A percentile compares a stretch with the other conserved stretches of the same genome.
These are phyloP conservation scores for Metschnikowia bowlesiae DNA, from an alignment of 805 yeast species.

Conservation along the genomic window DNA sequence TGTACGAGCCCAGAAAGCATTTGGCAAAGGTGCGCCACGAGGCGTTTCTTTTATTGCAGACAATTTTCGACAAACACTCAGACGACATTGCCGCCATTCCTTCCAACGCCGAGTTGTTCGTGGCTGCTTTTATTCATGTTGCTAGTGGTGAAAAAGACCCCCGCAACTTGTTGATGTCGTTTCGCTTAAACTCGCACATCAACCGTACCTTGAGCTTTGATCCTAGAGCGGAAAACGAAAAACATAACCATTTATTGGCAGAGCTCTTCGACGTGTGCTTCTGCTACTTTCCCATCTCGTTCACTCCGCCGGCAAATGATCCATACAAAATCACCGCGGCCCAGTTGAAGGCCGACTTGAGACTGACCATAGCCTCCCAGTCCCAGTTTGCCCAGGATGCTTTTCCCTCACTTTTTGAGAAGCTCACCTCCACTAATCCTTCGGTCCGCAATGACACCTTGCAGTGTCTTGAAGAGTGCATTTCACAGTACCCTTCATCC, in stretches of 20 bases:
- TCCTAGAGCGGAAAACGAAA: conserved; percentile 18
- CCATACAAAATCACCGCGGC: conserved; percentile 76
- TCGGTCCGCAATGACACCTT: conserved; percentile 71
- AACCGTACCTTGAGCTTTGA: conserved; percentile 35
- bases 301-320: conserved; percentile 87
- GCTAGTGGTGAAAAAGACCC: conserved; percentile 95
- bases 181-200: conserved; percentile 49
- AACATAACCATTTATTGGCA: conserved; percentile 44
- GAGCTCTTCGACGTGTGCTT: conserved; percentile 84
- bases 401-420: conserved; percentile 73
- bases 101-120: conserved; percentile 36
- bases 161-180: conserved; percentile 69
- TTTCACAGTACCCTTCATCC: conserved; percentile 46
- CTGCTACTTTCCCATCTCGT: conserved; percentile 95
- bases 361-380: conserved; percentile 59
- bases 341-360: conserved; percentile 60
- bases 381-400: conserved; percentile 64
- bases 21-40: conserved; percentile 59
- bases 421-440: conserved; percentile 71
- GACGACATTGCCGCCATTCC: conserved; percentile 16
- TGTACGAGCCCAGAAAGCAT: conserved; percentile 53
- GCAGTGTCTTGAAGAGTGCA: conserved; percentile 53
- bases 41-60: conserved; percentile 49
- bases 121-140: conserved; percentile 58
- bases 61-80: conserved; percentile 27